phyloP scores from a whole-genome alignment of 2,329 filamentous ascomycete species.

The Neonectria faginata region DNA sequence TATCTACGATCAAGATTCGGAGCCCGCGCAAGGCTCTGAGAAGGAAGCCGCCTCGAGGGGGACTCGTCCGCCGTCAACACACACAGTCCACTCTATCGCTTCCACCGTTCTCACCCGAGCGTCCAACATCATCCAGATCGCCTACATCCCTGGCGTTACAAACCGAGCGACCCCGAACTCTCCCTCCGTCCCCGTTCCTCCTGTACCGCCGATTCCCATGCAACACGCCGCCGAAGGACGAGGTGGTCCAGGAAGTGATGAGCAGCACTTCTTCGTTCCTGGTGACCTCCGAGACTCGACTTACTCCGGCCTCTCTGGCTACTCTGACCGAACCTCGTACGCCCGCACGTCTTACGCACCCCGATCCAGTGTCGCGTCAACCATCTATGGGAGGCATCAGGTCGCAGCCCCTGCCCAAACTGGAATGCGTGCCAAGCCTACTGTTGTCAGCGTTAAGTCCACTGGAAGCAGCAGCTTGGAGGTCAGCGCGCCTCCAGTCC shows the following conservation, averaged over 20 bases:
- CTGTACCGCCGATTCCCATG: constrained; percentile 90
- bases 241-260: constrained; percentile 68
- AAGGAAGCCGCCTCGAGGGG: constrained; percentile 58
- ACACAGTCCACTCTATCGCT: constrained; percentile 91
- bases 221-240: constrained; percentile 63
- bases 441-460: constrained; percentile 91
- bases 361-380: constrained; percentile 85
- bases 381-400: constrained; percentile 92
- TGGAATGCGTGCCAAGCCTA: constrained; percentile 87
- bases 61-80: constrained; percentile 77
- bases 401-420: constrained; percentile 86
- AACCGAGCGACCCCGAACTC: constrained; percentile 90
- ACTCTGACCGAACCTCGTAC: constrained; percentile 71
- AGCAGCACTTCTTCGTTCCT: constrained; percentile 94
- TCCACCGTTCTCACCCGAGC: constrained; percentile 95
- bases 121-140: constrained; percentile 99
- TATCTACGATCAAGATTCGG: constrained; percentile 68
- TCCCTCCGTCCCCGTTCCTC: constrained; percentile 84
- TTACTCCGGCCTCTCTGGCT: constrained; percentile 80
- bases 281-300: constrained; percentile 91
- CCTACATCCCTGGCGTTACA: constrained; percentile 96
- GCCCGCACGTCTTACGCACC: constrained; percentile 69
- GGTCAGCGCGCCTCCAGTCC: constrained; percentile 75
- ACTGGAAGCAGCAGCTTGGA: constrained; percentile 66
- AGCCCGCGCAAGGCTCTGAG: constrained; percentile 54